A percentile compares a stretch with the other conserved stretches of the same genome.
These are phyloP conservation scores for Penicillium brasilianum DNA, from an alignment of 2,329 filamentous ascomycete species.

Conservation along the genomic window DNA sequence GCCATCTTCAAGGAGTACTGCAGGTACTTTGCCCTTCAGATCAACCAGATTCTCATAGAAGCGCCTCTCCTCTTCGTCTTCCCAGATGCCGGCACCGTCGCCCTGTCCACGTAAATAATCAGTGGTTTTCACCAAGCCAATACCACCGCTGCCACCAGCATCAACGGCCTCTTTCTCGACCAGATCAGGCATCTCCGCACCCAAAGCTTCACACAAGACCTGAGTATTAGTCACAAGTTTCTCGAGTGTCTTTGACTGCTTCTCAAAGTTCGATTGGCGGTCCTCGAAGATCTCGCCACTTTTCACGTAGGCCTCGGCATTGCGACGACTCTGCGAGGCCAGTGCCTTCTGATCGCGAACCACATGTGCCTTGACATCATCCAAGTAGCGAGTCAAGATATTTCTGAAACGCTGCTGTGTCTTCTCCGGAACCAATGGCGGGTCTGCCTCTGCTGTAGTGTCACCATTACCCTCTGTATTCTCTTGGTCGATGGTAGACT, in stretches of 20 bases:
- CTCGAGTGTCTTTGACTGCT: conserved; percentile 88
- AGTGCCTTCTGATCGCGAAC: conserved; percentile 91
- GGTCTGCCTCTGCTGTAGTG: conserved; percentile 62
- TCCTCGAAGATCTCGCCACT: conserved; percentile 98
- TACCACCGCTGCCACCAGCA: conserved; percentile 71
- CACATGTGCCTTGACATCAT: conserved; percentile 88
- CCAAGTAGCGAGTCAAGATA: conserved; percentile 84
- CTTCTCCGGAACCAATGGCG: conserved; percentile 75
- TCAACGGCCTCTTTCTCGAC: conserved; percentile 78
- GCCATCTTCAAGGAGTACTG: conserved; percentile 87
- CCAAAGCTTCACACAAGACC: conserved; percentile 83
- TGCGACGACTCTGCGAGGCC: conserved; percentile 83
- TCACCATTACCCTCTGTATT: conserved; percentile 52
- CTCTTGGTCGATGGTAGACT: conserved; percentile 54
- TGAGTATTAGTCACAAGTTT: conserved; percentile 89
- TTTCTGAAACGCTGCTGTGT: conserved; percentile 85
- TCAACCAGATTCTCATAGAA: conserved; percentile 98
- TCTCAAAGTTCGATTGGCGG: conserved; percentile 93
- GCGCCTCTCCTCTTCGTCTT: conserved; percentile 95
- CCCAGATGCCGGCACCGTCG: conserved; percentile 94
- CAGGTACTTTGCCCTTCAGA: conserved; percentile 91
- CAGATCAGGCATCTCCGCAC: conserved; percentile 90
- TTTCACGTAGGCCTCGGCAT: conserved; percentile 97
- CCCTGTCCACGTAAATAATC: conserved; percentile 90
- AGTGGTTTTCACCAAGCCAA: conserved; percentile 90